phyloP scores from a whole-genome alignment of 164 flowering plant species.

The Echeveria elegans region DNA sequence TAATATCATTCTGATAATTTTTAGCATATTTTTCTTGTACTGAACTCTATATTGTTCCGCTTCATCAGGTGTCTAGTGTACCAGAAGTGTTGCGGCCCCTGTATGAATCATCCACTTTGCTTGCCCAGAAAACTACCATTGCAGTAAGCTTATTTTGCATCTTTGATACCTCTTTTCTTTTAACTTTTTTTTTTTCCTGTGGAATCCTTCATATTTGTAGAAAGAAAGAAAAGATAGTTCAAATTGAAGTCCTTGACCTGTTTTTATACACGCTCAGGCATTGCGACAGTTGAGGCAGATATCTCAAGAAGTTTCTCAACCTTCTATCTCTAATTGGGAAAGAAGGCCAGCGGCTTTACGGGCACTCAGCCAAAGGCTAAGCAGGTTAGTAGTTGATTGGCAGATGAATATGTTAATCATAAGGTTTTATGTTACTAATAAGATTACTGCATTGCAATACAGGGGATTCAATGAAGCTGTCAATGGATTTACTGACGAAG shows the following conservation, averaged over 20 bases:
- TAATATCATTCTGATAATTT: background rate
- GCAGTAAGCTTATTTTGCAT: conserved; percentile 31
- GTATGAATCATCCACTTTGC: conserved; percentile 57
- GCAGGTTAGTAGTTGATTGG: conserved; percentile 20
- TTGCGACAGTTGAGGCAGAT: conserved; percentile 35
- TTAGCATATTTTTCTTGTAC: conserved; percentile 4
- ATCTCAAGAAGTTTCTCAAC: conserved; percentile 35
- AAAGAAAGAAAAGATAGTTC: background rate
- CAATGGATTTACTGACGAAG: conserved; percentile 63
- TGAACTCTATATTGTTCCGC: background rate
- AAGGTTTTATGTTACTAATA: background rate
- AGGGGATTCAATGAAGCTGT: conserved; percentile 78
- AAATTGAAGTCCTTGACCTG: background rate
- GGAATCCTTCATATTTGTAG: background rate
- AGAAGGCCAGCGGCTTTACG: conserved; percentile 38
- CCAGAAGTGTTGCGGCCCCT: conserved; percentile 74
- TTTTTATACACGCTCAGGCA: conserved; percentile 20
- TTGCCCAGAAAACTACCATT: conserved; percentile 61
- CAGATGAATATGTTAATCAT: background rate
- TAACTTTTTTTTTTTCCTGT: no score
- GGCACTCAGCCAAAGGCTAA: conserved; percentile 31
- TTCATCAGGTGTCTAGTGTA: conserved; percentile 46
- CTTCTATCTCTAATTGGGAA: conserved; percentile 32
- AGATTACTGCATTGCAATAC: conserved; percentile 9
- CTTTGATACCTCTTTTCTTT: background rate